Evolutionary conservation across 1,284 basidiomycete genomes (phyloP).

Genomic region (Tetrapyrgos nigripes): DNA sequence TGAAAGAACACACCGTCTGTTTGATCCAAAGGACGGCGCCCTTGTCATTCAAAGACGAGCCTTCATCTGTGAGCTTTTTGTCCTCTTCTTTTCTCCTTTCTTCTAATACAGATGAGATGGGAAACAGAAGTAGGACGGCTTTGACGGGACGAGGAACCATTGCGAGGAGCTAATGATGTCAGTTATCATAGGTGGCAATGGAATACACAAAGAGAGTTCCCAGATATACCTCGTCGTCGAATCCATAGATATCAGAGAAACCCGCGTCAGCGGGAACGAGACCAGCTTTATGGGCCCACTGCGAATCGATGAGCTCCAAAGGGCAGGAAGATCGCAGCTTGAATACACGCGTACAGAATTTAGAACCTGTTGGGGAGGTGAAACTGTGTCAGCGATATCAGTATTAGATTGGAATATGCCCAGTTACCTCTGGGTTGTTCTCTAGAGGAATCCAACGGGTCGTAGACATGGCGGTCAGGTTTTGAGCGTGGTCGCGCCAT

Average conservation of each 20-base stretch:
- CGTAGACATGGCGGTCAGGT: not conserved
- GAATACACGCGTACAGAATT: conserved; percentile 46
- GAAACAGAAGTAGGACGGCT: conserved; percentile 18
- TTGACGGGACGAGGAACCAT: conserved; percentile 18
- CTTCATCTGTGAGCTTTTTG: conserved; percentile 9
- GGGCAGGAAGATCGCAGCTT: not conserved
- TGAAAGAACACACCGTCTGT: conserved; percentile 12
- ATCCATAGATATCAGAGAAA: conserved; percentile 85
- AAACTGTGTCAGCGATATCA: conserved; percentile 11
- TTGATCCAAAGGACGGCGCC: conserved; percentile 15
- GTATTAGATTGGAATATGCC: conserved; percentile 1
- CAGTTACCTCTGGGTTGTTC: conserved; percentile 73
- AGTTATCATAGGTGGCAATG: not conserved
- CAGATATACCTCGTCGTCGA: conserved; percentile 70
- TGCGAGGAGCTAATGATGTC: conserved; percentile 7
- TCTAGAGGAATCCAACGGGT: conserved; percentile 78
- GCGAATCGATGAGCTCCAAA: conserved; percentile 9
- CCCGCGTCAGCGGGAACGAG: conserved; percentile 60
- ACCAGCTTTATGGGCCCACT: conserved; percentile 85
- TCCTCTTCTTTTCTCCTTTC: conserved; percentile 14
- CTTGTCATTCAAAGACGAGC: not conserved
- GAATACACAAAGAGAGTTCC: not conserved
- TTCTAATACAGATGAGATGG: conserved; percentile 14
- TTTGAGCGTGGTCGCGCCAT: not conserved
- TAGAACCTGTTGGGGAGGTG: conserved; percentile 48